phyloP scores from a whole-genome alignment of 495 filamentous ascomycete genomes.

The Zalerion maritima region DNA sequence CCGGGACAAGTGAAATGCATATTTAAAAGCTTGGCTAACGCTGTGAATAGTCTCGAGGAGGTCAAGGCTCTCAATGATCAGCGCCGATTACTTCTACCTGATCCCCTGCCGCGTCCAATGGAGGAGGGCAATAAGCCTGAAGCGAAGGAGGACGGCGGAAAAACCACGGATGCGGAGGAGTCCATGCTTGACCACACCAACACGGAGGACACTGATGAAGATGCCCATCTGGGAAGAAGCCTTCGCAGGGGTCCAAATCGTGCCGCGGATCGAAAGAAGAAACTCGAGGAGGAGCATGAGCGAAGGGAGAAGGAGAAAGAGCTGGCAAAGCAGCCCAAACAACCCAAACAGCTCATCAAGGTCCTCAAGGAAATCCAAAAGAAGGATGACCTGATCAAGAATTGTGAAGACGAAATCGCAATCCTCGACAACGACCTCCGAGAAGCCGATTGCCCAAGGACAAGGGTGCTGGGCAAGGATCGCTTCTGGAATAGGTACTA shows the following conservation, averaged over 20 bases:
- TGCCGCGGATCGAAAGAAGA: conserved; percentile 64
- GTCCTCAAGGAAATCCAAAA: conserved; percentile 77
- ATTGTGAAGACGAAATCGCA: conserved; percentile 70
- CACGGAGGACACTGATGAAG: conserved; percentile 45
- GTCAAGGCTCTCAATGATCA: conserved; percentile 71
- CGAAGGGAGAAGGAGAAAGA: conserved; percentile 66
- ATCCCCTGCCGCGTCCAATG: conserved; percentile 55
- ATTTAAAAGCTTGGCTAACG: conserved; percentile 9
- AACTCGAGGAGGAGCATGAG: conserved; percentile 70
- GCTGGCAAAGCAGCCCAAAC: conserved; percentile 72
- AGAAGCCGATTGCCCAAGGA: conserved; percentile 84
- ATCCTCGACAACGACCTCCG: conserved; percentile 81
- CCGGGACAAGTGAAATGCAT: conserved; percentile 2
- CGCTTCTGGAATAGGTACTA: conserved; percentile 97
- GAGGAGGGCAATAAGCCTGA: conserved; percentile 32
- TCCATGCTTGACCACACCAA: conserved; percentile 24
- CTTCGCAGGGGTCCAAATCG: conserved; percentile 66
- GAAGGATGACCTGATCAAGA: conserved; percentile 60
- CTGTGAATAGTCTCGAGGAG: conserved; percentile 54
- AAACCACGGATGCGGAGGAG: conserved; percentile 48
- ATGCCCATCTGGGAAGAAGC: conserved; percentile 48
- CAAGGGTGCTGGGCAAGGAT: conserved; percentile 76
- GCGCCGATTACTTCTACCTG: conserved; percentile 69
- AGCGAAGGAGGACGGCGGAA: conserved; percentile 38
- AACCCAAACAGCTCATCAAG: conserved; percentile 69